phyloP scores from a whole-genome alignment of 164 flowering plant genomes.

The Pachysandra terminalis region DNA sequence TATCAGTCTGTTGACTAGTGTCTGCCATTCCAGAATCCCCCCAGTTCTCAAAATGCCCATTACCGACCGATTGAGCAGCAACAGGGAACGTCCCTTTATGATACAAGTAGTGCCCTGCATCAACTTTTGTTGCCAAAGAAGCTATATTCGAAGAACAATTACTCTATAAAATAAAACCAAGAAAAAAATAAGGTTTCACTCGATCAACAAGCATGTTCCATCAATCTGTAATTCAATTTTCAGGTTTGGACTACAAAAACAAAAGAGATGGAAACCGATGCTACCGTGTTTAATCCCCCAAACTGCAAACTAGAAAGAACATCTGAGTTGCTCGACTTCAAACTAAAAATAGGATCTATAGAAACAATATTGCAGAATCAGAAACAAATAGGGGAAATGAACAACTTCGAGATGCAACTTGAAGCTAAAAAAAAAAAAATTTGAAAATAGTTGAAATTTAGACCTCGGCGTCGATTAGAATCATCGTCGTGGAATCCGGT shows the following conservation, averaged over 20 bases:
- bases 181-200: not conserved
- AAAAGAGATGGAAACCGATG: not conserved
- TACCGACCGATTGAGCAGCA: conserved; percentile 28
- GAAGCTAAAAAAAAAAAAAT: not conserved
- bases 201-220: not conserved
- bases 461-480: conserved; percentile 65
- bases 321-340: conserved; percentile 31
- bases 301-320: conserved; percentile 32
- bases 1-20: conserved; percentile 75
- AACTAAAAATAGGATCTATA: conserved; percentile 33
- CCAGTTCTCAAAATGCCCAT: conserved; percentile 62
- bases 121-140: conserved; percentile 28
- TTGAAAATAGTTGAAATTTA: conserved; percentile 1
- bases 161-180: conserved; percentile 15
- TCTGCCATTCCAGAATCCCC: conserved; percentile 73
- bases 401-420: not conserved
- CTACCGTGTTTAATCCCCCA: conserved; percentile 45
- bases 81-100: conserved; percentile 25
- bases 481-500: conserved; percentile 47
- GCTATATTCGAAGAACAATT: conserved; percentile 27
- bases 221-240: not conserved
- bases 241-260: not conserved
- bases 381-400: conserved; percentile 2
- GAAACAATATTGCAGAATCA: not conserved
- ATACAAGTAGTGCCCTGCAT: conserved; percentile 34